Evolutionary conservation across 495 filamentous ascomycete genomes (phyloP).

Genomic region (Bryoglossum gracile): DNA sequence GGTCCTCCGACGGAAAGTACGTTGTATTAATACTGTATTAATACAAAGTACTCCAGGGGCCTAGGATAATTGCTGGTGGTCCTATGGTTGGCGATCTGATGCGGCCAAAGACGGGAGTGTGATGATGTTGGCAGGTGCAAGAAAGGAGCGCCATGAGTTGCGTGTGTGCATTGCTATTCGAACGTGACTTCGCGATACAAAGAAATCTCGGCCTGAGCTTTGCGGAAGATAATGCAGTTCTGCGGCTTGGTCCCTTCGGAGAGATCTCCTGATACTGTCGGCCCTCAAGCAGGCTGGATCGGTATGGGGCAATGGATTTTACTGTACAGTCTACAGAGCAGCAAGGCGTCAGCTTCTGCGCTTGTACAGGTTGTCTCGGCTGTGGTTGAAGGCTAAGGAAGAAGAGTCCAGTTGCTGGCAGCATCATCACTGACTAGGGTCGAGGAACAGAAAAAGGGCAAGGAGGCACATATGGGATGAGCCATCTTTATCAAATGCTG

Average conservation of each 20-base stretch:
- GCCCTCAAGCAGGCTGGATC: background rate
- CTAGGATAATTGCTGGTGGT: background rate
- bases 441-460: too few relatives aligned
- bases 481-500: too few relatives aligned
- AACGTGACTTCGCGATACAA: background rate
- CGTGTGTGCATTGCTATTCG: slow-evolving; percentile 2
- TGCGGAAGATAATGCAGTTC: background rate
- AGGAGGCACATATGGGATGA: too few relatives aligned
- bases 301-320: background rate
- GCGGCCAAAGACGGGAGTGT: slow-evolving; percentile 1
- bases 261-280: background rate
- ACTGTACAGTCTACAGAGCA: too few relatives aligned
- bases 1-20: too few relatives aligned
- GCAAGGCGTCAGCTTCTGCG: too few relatives aligned
- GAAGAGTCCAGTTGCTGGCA: too few relatives aligned
- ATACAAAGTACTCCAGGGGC: background rate
- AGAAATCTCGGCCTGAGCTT: background rate
- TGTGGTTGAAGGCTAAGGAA: too few relatives aligned
- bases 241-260: background rate
- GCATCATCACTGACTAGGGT: too few relatives aligned
- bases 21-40: background rate
- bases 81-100: background rate
- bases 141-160: slow-evolving; percentile 1
- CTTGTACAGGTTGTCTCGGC: too few relatives aligned
- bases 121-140: slow-evolving; percentile 2